phyloP scores from a whole-genome alignment of 2,329 filamentous ascomycete genomes.

The Botrytis galanthina region DNA sequence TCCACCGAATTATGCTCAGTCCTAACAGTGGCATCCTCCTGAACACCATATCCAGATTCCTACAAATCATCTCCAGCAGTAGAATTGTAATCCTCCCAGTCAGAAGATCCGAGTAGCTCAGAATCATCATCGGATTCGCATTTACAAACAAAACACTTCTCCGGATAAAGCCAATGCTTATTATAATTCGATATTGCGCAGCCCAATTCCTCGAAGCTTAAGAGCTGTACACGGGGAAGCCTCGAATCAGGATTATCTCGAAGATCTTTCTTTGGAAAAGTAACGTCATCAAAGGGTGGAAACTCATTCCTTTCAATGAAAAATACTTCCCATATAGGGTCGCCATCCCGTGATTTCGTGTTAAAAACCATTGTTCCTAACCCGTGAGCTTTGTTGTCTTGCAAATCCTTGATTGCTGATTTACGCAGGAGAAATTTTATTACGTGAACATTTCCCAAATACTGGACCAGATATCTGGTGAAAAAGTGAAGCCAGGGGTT shows the following conservation, averaged over 20 bases:
- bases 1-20: neutral
- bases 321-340: neutral
- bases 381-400: neutral
- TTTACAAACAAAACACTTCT: neutral
- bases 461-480: neutral
- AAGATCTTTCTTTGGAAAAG: neutral
- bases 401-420: neutral
- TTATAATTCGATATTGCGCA: neutral
- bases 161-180: neutral
- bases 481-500: neutral
- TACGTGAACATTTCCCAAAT: neutral
- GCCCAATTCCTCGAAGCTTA: neutral
- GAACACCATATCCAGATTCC: neutral
- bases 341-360: neutral
- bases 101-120: neutral
- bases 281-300: neutral
- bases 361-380: accelerated
- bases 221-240: neutral
- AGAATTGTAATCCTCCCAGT: neutral
- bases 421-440: neutral
- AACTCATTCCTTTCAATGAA: neutral
- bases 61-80: neutral
- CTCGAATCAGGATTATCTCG: neutral
- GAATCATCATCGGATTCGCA: neutral
- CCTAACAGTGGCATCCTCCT: neutral